phyloP scores from a whole-genome alignment of 495 filamentous ascomycete species.

The Penicillium mononematosum region DNA sequence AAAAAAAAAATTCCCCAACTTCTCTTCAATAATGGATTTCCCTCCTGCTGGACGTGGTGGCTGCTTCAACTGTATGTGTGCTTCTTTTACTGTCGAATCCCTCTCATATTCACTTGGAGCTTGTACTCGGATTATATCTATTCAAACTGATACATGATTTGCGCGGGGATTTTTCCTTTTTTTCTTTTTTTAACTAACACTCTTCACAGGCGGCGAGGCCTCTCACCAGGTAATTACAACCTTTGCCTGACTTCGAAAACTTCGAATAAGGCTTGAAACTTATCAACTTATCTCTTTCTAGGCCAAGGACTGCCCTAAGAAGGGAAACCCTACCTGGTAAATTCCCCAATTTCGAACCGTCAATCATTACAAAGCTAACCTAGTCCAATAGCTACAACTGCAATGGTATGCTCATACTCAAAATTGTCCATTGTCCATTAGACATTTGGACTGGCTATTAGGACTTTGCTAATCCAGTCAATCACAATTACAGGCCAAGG shows the following conservation, averaged over 20 bases:
- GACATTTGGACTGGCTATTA: neutral
- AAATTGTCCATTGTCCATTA: constrained; percentile 8
- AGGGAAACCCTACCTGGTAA: constrained; percentile 88
- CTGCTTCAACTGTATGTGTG: constrained; percentile 78
- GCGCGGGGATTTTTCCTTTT: constrained; percentile 4
- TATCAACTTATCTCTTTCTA: constrained; percentile 31
- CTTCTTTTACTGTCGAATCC: neutral
- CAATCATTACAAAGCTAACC: constrained; percentile 26
- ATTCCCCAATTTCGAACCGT: constrained; percentile 24
- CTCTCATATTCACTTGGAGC: constrained; percentile 1
- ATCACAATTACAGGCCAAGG: constrained; percentile 59
- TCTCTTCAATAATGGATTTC: constrained; percentile 48
- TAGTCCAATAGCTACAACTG: constrained; percentile 66
- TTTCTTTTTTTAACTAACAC: constrained; percentile 28
- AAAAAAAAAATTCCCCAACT: neutral
- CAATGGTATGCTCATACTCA: constrained; percentile 54
- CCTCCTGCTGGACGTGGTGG: constrained; percentile 56
- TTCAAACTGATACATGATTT: neutral
- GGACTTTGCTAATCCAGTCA: constrained; percentile 14
- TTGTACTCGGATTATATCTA: constrained; percentile 9
- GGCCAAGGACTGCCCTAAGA: constrained; percentile 94
- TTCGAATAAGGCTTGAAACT: neutral
- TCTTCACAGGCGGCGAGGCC: constrained; percentile 64
- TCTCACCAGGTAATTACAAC: constrained; percentile 62
- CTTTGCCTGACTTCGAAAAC: constrained; percentile 4